Percentiles rank a stretch among this genome's conserved stretches.
Evolutionary conservation across 2,329 filamentous ascomycete species (phyloP).

Genomic region (Plectosphaerella plurivora): DNA sequence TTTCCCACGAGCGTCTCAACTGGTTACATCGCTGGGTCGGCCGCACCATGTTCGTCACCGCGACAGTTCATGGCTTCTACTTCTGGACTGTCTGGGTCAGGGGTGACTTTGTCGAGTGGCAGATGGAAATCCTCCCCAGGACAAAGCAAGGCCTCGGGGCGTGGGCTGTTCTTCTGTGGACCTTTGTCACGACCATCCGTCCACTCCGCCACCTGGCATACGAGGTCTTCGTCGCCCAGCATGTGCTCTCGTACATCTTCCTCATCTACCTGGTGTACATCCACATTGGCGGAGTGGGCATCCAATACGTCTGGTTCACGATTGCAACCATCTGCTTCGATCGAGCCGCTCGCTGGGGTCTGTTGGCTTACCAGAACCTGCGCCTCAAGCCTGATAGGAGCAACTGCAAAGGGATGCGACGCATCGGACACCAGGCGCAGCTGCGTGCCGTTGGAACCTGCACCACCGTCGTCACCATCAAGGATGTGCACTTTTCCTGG

Average conservation of each 20-base stretch:
- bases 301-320: constrained; percentile 62
- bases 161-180: constrained; percentile 64
- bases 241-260: constrained; percentile 55
- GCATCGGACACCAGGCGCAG: constrained; percentile 48
- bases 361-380: constrained; percentile 50
- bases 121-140: constrained; percentile 52
- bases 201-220: constrained; percentile 64
- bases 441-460: constrained; percentile 43
- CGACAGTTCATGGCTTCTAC: constrained; percentile 65
- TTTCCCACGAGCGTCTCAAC: constrained; percentile 65
- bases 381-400: constrained; percentile 34
- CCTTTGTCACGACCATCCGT: constrained; percentile 55
- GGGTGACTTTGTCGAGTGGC: constrained; percentile 52
- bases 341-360: constrained; percentile 44
- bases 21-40: constrained; percentile 72
- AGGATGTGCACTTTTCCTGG: constrained; percentile 56
- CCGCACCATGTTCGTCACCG: constrained; percentile 63
- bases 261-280: constrained; percentile 60
- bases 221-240: constrained; percentile 66
- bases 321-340: constrained; percentile 60
- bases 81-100: constrained; percentile 62
- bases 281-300: constrained; percentile 56
- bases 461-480: constrained; percentile 55
- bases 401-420: constrained; percentile 40
- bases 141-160: constrained; percentile 60